Percentiles rank a stretch among this genome's conserved stretches.
These are phyloP conservation scores for Plasmodium cynomolgi DNA, from an alignment of 169 alveolate genomes.

Conservation along the genomic window DNA sequence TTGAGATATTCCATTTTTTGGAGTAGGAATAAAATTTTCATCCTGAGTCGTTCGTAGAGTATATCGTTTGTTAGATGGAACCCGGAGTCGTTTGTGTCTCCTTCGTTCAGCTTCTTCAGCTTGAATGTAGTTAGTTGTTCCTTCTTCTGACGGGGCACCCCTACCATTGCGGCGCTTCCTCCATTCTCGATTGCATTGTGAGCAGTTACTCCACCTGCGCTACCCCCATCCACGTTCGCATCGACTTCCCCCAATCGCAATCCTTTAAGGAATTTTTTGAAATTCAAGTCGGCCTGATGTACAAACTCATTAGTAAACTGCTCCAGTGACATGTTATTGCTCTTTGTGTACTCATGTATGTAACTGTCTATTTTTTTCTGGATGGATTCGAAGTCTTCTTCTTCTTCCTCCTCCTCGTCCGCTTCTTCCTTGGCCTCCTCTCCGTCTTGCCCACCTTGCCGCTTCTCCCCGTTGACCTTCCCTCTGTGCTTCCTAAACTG, in stretches of 20 bases:
- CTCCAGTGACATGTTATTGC: conserved; percentile 5
- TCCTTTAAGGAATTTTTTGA: conserved; percentile 8
- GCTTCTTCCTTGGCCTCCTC: neutral
- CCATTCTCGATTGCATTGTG: neutral
- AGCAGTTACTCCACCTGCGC: neutral
- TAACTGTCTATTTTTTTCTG: conserved; percentile 38
- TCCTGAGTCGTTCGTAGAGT: conserved; percentile 50
- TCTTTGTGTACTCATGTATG: conserved; percentile 16
- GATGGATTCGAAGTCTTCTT: conserved; percentile 28
- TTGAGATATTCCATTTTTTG: conserved; percentile 53
- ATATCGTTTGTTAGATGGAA: conserved; percentile 34
- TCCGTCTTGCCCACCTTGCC: neutral
- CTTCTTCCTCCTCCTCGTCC: neutral
- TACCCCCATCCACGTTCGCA: neutral
- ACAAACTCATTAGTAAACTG: conserved; percentile 23
- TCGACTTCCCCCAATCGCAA: neutral
- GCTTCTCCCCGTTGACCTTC: neutral
- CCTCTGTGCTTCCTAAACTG: neutral
- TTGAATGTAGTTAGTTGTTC: conserved; percentile 17
- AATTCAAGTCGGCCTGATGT: conserved; percentile 48
- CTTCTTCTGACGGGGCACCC: neutral
- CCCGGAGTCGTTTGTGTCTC: neutral
- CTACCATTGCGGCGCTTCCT: neutral
- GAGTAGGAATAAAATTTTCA: conserved; percentile 5
- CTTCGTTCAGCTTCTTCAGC: conserved; percentile 9